Percentiles rank a stretch among this genome's conserved stretches.
Evolutionary conservation across 192 early-diverging fungal species (phyloP).

Genomic region (Entophlyctis luteolus): DNA sequence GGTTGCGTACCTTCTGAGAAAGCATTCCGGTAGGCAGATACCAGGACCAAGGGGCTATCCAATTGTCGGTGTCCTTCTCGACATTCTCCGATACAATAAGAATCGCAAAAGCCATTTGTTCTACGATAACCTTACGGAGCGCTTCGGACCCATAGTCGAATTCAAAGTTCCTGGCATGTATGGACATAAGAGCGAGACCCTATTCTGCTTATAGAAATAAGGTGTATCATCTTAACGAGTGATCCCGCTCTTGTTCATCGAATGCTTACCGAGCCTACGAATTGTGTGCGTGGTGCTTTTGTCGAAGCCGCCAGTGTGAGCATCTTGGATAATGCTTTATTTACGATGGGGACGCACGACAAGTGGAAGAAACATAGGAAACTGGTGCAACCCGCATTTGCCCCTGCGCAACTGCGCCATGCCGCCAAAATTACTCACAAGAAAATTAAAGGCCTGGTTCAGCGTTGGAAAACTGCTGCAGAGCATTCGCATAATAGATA

Average conservation of each 20-base stretch:
- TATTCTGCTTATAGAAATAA: too few relatives aligned
- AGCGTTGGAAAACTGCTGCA: too few relatives aligned
- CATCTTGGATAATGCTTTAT: conserved; percentile 32
- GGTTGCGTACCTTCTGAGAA: neutral
- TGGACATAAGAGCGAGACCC: too few relatives aligned
- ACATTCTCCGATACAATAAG: conserved; percentile 5
- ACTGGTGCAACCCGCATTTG: conserved; percentile 48
- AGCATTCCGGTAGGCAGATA: neutral
- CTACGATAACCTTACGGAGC: too few relatives aligned
- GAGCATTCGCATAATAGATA: too few relatives aligned
- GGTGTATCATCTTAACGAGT: neutral
- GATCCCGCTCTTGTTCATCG: conserved; percentile 6
- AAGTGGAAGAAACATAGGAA: conserved; percentile 52
- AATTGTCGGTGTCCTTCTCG: conserved; percentile 13
- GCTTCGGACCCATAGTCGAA: too few relatives aligned
- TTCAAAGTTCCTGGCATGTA: too few relatives aligned
- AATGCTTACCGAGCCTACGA: conserved; percentile 18
- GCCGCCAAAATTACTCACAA: conserved; percentile 2
- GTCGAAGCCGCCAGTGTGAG: neutral
- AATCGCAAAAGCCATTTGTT: too few relatives aligned
- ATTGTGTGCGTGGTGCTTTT: conserved; percentile 6
- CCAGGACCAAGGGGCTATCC: conserved; percentile 27
- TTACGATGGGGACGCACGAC: conserved; percentile 31
- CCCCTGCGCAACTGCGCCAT: conserved; percentile 39
- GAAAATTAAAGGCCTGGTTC: too few relatives aligned